These are phyloP conservation scores for Rhododendron simsii DNA, from an alignment of 148 eudicot species.

Conservation along the genomic window DNA sequence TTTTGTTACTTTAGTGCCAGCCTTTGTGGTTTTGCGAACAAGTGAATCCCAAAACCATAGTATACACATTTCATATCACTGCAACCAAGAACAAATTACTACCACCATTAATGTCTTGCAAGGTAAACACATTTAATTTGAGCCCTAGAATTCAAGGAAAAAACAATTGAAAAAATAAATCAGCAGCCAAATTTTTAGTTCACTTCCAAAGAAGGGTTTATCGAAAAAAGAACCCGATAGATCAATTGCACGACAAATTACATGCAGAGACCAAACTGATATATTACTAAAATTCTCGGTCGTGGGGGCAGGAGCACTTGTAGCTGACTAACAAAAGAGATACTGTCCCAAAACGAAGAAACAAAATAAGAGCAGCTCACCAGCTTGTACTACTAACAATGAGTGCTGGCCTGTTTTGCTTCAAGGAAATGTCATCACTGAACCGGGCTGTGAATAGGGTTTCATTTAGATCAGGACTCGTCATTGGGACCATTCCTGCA, in stretches of 20 bases:
- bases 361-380: slow-evolving; percentile 34
- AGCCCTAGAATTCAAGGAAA: not conserved
- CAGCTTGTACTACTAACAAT: slow-evolving; percentile 97
- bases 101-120: not conserved
- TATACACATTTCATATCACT: not conserved
- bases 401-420: slow-evolving; percentile 77
- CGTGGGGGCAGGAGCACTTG: not conserved
- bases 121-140: not conserved
- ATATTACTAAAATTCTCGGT: not conserved
- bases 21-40: not conserved
- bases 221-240: not conserved
- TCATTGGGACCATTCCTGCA: slow-evolving; percentile 30
- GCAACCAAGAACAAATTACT: not conserved
- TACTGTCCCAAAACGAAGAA: not conserved
- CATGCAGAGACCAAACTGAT: not conserved
- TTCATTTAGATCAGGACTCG: slow-evolving; percentile 25
- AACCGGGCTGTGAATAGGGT: slow-evolving; percentile 54
- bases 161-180: not conserved
- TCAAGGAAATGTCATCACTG: slow-evolving; percentile 41
- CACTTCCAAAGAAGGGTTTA: not conserved
- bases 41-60: not conserved
- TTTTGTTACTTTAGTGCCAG: not conserved
- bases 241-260: not conserved
- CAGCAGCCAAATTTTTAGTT: not conserved
- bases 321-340: not conserved